These are phyloP conservation scores for Penstemon barbatus DNA, from an alignment of 257 asterid species.

Conservation along the genomic window DNA sequence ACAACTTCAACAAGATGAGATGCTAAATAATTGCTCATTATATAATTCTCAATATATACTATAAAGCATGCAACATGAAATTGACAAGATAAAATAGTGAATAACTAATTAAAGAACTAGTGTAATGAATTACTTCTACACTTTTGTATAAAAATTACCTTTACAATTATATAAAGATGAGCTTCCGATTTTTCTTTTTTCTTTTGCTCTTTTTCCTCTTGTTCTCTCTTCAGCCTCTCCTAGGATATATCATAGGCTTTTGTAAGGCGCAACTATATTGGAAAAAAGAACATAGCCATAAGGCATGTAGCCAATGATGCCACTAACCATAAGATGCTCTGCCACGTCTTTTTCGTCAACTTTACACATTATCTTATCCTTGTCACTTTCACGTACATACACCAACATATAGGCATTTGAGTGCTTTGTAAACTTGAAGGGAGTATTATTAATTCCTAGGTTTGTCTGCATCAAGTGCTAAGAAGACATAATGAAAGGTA, in stretches of 20 bases:
- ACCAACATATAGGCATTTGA: conserved; percentile 62
- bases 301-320: conserved; percentile 23
- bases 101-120: no score
- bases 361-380: conserved; percentile 48
- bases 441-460: conserved; percentile 42
- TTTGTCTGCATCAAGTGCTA: conserved; percentile 46
- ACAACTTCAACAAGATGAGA: conserved; percentile 13
- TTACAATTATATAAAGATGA: conserved; percentile 47
- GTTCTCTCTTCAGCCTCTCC: conserved; percentile 57
- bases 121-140: not conserved
- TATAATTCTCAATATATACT: not conserved
- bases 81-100: not conserved
- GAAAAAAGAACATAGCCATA: conserved; percentile 12
- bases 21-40: conserved; percentile 1
- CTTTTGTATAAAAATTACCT: conserved; percentile 30
- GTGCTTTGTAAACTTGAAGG: conserved; percentile 45
- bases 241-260: conserved; percentile 27
- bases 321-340: conserved; percentile 60
- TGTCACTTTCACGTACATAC: conserved; percentile 55
- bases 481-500: conserved; percentile 25
- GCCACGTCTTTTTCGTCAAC: conserved; percentile 85
- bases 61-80: not conserved
- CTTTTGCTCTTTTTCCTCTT: conserved; percentile 51
- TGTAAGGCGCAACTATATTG: conserved; percentile 25
- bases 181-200: conserved; percentile 55